Conservation (phyloP, 2,329 filamentous ascomycete genomes). For the Amphichorda felina region DNA sequence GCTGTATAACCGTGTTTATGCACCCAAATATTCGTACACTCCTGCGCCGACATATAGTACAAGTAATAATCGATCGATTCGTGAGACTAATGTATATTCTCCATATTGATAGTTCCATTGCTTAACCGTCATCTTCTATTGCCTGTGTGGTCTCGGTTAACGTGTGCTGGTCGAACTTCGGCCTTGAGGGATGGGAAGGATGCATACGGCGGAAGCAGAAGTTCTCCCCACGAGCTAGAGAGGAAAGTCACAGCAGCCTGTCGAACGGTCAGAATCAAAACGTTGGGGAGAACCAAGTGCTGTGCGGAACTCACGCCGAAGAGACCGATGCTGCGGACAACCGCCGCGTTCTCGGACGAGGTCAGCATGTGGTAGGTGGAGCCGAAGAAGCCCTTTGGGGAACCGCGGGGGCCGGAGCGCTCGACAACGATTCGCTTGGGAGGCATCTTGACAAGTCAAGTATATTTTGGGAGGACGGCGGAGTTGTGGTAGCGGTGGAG, state of each 20-base stretch:
- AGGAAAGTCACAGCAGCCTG: conserved; percentile 56
- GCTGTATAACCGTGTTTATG: no score
- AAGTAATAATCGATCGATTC: background rate
- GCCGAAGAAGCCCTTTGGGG: conserved; percentile 39
- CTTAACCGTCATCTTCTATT: background rate
- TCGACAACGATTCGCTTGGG: conserved; percentile 48
- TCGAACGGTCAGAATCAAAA: background rate
- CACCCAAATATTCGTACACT: background rate
- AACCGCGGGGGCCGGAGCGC: conserved; percentile 25
- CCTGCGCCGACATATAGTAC: background rate
- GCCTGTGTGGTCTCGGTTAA: background rate
- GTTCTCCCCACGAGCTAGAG: conserved; percentile 55
- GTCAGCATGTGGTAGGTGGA: conserved; percentile 51
- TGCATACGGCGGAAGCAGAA: conserved; percentile 50
- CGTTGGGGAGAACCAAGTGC: background rate
- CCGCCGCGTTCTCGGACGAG: conserved; percentile 54
- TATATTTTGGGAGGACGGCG: background rate
- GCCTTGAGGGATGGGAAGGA: background rate
- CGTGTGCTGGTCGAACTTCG: background rate
- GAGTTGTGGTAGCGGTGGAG: background rate
- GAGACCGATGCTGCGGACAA: conserved; percentile 54
- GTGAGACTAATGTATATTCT: background rate
- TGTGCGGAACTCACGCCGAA: conserved; percentile 48
- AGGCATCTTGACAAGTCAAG: conserved; percentile 37
- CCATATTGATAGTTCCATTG: background rate